Percentiles rank a stretch among this genome's conserved stretches.
phyloP scores from a whole-genome alignment of 2,329 filamentous ascomycete genomes.

The Chaetomiaceae sp. region DNA sequence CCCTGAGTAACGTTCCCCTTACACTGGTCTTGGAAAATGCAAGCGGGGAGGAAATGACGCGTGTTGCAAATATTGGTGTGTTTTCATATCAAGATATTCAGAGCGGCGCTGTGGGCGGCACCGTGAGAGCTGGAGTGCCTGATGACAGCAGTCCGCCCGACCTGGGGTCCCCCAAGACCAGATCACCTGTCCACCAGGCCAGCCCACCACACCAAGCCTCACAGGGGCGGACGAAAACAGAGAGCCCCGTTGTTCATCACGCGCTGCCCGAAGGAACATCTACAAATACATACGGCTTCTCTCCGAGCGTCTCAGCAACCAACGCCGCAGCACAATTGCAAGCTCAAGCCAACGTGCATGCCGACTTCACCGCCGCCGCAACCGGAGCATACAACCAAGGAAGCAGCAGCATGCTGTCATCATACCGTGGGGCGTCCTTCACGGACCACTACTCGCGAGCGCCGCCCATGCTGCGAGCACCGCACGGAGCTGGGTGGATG shows the following conservation, averaged over 20 bases:
- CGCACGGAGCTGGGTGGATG: constrained; percentile 30
- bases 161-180: constrained; percentile 39
- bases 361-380: constrained; percentile 28
- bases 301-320: constrained; percentile 46
- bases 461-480: constrained; percentile 29
- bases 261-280: constrained; percentile 36
- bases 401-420: constrained; percentile 51
- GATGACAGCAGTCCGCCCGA: constrained; percentile 36
- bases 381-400: constrained; percentile 37
- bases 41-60: constrained; percentile 50
- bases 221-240: constrained; percentile 30
- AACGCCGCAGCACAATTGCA: constrained; percentile 40
- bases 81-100: constrained; percentile 40
- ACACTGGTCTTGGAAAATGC: constrained; percentile 50
- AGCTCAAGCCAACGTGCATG: constrained; percentile 36
- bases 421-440: constrained; percentile 51
- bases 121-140: constrained; percentile 28
- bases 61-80: constrained; percentile 42
- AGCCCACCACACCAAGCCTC: constrained; percentile 39
- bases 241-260: constrained; percentile 29
- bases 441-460: constrained; percentile 44
- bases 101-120: constrained; percentile 25
- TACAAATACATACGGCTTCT: constrained; percentile 55
- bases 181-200: constrained; percentile 41
- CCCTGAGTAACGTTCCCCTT: constrained; percentile 48